These are phyloP conservation scores for Neonectria magnoliae DNA, from an alignment of 2,329 filamentous ascomycete genomes.

Conservation along the genomic window DNA sequence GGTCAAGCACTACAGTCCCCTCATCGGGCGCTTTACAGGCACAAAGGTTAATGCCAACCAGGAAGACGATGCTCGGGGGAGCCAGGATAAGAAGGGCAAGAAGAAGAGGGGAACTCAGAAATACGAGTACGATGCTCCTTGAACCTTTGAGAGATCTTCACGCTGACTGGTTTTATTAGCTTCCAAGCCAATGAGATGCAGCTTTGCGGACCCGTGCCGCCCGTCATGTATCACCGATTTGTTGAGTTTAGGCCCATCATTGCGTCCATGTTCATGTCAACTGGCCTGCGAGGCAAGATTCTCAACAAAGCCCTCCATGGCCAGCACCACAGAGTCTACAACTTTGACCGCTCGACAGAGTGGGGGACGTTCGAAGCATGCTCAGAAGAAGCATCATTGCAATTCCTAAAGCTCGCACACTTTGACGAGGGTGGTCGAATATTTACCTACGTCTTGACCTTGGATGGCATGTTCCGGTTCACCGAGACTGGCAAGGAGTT, in stretches of 20 bases:
- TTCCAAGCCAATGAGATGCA: constrained; percentile 96
- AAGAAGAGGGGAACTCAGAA: constrained; percentile 69
- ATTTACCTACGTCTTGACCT: constrained; percentile 90
- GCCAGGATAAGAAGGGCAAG: constrained; percentile 38
- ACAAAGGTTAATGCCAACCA: constrained; percentile 73
- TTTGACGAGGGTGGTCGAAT: constrained; percentile 86
- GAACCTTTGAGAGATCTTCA: background rate
- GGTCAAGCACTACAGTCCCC: constrained; percentile 87
- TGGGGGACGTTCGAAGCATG: constrained; percentile 75
- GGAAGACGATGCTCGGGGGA: constrained; percentile 51
- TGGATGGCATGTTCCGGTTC: constrained; percentile 88
- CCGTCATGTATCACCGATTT: constrained; percentile 86
- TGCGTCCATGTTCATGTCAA: constrained; percentile 84
- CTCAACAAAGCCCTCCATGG: constrained; percentile 88
- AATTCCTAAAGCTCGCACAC: constrained; percentile 87
- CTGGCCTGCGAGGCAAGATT: constrained; percentile 80
- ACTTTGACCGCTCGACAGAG: constrained; percentile 80
- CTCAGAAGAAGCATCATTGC: constrained; percentile 74
- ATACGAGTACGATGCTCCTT: constrained; percentile 73
- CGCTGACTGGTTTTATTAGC: constrained; percentile 55
- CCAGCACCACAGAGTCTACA: constrained; percentile 90
- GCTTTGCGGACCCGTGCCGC: constrained; percentile 82
- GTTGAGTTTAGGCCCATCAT: constrained; percentile 94
- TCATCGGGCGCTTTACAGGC: constrained; percentile 84
- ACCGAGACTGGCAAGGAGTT: constrained; percentile 97